Conservation (phyloP, 1,284 basidiomycete genomes). For the Ceratobasidium sp. region DNA sequence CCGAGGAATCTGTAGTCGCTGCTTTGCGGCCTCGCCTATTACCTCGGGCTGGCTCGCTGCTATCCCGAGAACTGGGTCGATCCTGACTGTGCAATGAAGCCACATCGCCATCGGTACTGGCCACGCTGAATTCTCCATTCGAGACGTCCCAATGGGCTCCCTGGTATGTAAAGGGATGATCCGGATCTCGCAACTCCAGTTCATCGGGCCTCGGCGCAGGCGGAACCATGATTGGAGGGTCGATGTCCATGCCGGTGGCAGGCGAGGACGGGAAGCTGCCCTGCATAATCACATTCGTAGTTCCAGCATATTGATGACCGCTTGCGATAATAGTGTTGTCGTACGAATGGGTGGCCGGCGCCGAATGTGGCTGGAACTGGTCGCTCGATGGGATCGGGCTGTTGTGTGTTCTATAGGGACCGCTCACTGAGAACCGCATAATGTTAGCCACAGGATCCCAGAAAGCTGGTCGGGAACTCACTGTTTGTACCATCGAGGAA, state of each 20-base stretch:
- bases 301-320: no score
- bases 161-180: slow-evolving; percentile 20
- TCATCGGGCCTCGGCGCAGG: not conserved
- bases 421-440: not conserved
- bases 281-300: not conserved
- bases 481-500: not conserved
- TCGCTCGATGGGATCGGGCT: not conserved
- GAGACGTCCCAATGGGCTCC: slow-evolving; percentile 25
- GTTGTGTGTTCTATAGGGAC: not conserved
- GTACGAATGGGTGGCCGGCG: not conserved
- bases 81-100: slow-evolving; percentile 17
- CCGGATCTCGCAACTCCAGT: not conserved
- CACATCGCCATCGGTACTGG: slow-evolving; percentile 17
- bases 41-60: slow-evolving; percentile 4
- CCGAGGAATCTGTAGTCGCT: not conserved
- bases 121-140: not conserved
- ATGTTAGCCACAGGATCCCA: not conserved
- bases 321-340: not conserved
- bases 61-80: slow-evolving; percentile 11
- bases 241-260: not conserved
- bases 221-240: slow-evolving; percentile 1
- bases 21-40: not conserved
- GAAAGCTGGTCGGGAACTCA: not conserved
- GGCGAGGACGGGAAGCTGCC: slow-evolving; percentile 1
- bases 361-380: slow-evolving; percentile 20